phyloP scores from a whole-genome alignment of 2,329 filamentous ascomycete species.

The Epichloe hybrida region DNA sequence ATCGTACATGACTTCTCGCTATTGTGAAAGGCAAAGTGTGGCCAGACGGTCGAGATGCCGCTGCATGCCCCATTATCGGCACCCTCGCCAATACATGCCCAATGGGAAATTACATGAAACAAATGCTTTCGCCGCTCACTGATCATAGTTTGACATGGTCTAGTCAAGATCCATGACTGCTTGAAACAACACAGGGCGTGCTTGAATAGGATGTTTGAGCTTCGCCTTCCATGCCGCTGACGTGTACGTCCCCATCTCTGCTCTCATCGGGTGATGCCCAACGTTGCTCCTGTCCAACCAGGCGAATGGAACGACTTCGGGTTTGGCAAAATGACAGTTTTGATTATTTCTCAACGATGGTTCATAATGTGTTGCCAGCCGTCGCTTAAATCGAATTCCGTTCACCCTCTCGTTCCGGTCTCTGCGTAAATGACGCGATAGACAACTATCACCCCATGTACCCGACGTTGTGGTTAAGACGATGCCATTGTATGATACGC shows the following conservation, averaged over 20 bases:
- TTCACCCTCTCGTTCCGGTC: neutral
- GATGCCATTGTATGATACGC: too few species aligned
- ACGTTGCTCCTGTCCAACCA: neutral
- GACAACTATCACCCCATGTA: neutral
- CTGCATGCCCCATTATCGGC: neutral
- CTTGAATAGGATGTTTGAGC: neutral
- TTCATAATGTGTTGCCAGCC: neutral
- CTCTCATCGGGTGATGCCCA: neutral
- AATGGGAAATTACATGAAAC: neutral
- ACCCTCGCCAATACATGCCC: neutral
- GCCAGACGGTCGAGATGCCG: neutral
- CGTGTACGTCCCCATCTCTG: neutral
- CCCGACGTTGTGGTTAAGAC: neutral
- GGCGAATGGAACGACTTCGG: neutral
- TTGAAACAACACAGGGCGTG: neutral
- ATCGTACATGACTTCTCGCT: neutral
- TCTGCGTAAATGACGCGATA: neutral
- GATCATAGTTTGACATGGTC: neutral
- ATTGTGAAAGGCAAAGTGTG: neutral
- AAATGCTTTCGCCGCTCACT: neutral
- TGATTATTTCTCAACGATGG: neutral
- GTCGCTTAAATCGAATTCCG: neutral
- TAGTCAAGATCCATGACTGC: neutral
- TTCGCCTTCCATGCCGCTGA: conserved; percentile 1
- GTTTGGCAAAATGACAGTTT: neutral